Evolutionary conservation across 2,329 filamentous ascomycete species (phyloP), one percentile per base, ranked within the genome.

Genomic region (Aspergillus persii): DNA sequence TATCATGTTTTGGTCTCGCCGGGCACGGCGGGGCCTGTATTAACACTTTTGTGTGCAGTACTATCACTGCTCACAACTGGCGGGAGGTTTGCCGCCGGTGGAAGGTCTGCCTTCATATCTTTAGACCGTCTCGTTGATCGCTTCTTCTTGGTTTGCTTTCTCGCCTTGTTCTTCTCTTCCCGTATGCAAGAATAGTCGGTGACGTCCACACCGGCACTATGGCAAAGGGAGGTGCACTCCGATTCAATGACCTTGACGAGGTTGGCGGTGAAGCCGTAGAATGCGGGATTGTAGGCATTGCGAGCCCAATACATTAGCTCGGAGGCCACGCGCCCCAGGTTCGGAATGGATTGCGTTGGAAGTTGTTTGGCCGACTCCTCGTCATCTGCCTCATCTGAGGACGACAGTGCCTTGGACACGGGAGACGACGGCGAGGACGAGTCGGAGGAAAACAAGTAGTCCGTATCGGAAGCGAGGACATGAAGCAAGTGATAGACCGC

Each of bases 261-360:
- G 3, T 65, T 66, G 4, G 70, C 63, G 0, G 75, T 77, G 33
- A 79, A 74, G 0, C 76, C 76, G 27, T 77, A 78, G 50, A 77
- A 78, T 7, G 76, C 69, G 1, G 76, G 76, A 52, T 77, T 77
- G 60, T 78, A 78, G 8, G 76, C 76, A 58, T 78, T 74, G 12
- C 73, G 73, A n/a, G 76, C 74, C 76, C 76, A 79, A 60, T 78
- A 77, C 49, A 76, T 74, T 5, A 79, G 70, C 50, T 77, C 74
- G 0, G 73, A 72, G 3, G 76, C 74, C 23, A 78, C 74, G 8
- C 75, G 74, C 8, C 71, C 71, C 12, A 75, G 59, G 33, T 76
- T 71, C 23, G 74, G 71, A 27, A 73, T 68, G 52, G 69, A 61
- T 63, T 70, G 47, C 58, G 66, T 30, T 54, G 60, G 49, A 56